Evolutionary conservation across 2,329 filamentous ascomycete genomes (phyloP).

Genomic region (Penicillium italicum): DNA sequence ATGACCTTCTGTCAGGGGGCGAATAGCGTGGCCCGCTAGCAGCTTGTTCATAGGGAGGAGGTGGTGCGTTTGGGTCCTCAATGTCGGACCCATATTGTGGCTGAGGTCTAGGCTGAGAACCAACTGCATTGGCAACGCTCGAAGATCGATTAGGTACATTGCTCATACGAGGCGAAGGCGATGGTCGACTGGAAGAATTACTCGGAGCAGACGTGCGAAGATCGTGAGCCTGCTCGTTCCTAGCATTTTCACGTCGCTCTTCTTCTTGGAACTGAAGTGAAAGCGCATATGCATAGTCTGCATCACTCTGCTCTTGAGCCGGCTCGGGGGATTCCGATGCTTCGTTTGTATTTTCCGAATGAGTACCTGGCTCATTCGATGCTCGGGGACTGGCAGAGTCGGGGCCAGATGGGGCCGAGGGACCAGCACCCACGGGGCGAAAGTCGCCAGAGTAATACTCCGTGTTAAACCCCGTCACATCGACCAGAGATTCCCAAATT

Average conservation of each 20-base stretch:
- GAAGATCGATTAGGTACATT: conserved; percentile 19
- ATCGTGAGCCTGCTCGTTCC: conserved; percentile 39
- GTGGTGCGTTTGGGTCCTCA: conserved; percentile 51
- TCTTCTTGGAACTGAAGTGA: conserved; percentile 93
- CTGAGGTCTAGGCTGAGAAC: conserved; percentile 10
- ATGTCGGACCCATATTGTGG: conserved; percentile 26
- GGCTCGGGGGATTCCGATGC: conserved; percentile 19
- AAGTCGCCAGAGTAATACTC: conserved; percentile 92
- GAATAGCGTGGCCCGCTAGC: conserved; percentile 55
- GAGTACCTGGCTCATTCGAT: conserved; percentile 23
- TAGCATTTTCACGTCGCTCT: conserved; percentile 62
- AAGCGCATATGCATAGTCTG: conserved; percentile 79
- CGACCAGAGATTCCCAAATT: conserved; percentile 90
- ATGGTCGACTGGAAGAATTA: conserved; percentile 15
- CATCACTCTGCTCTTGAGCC: conserved; percentile 64
- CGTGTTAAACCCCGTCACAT: conserved; percentile 77
- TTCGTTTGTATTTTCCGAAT: conserved; percentile 10
- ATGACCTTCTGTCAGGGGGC: conserved; percentile 45
- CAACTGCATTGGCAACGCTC: conserved; percentile 20
- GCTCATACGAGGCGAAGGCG: conserved; percentile 11
- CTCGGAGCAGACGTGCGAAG: conserved; percentile 21
- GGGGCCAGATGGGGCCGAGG: conserved; percentile 30
- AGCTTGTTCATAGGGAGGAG: conserved; percentile 64
- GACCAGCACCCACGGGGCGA: conserved; percentile 66
- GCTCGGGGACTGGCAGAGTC: conserved; percentile 28